Percentiles rank a stretch among this genome's conserved stretches.
Evolutionary conservation across 2,329 filamentous ascomycete species (phyloP).

Genomic region (Cercospora sp.): DNA sequence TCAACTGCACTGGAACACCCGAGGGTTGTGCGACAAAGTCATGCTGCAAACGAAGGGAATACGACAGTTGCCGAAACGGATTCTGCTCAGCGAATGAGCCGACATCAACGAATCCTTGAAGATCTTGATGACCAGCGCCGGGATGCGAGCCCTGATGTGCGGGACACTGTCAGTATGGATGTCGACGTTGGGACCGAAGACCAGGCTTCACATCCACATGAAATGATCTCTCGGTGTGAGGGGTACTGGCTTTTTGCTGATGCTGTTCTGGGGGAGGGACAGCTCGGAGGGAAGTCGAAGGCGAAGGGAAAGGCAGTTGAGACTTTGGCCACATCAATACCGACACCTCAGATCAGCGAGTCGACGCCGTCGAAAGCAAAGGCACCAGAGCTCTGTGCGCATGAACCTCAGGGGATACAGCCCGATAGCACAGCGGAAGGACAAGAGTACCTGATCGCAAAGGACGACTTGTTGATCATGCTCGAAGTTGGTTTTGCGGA

Average conservation of each 20-base stretch:
- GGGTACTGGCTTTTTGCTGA: neutral
- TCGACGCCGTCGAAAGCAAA: neutral
- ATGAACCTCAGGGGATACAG: neutral
- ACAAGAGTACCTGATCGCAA: neutral
- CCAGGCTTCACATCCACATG: neutral
- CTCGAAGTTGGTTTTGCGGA: neutral
- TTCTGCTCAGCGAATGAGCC: neutral
- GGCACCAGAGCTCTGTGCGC: neutral
- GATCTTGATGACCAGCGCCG: neutral
- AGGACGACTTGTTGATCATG: neutral
- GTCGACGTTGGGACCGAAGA: neutral
- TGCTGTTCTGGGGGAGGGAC: neutral
- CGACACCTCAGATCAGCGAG: neutral
- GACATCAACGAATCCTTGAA: neutral
- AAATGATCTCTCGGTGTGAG: neutral
- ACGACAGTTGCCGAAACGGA: neutral
- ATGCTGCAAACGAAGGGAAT: neutral
- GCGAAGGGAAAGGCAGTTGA: neutral
- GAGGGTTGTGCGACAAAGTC: neutral
- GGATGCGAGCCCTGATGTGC: neutral
- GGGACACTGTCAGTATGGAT: neutral
- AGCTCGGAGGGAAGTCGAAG: neutral
- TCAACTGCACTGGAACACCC: neutral
- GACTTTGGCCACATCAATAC: too few relatives aligned
- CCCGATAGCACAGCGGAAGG: neutral